Evolutionary conservation across 2,329 filamentous ascomycete species (phyloP).

Genomic region (Gnomoniopsis sp.): DNA sequence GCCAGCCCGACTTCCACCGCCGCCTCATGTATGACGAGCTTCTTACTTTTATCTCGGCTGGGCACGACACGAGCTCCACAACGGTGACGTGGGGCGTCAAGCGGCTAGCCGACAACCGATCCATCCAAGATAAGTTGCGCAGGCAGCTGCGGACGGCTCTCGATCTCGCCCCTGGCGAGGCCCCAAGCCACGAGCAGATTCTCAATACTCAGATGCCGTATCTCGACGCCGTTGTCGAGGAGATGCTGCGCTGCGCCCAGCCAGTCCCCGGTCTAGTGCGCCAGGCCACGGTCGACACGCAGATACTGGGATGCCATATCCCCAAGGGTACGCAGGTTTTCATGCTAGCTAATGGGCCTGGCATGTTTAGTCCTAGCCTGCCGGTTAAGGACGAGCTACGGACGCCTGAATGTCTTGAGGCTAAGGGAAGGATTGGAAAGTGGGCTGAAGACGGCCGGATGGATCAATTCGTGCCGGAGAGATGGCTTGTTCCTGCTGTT

Average conservation of each 20-base stretch:
- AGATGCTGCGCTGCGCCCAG: constrained; percentile 27
- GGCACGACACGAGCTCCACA: constrained; percentile 25
- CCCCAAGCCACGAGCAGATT: constrained; percentile 24
- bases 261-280: constrained; percentile 24
- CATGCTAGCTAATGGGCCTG: constrained; percentile 13
- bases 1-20: constrained; percentile 29
- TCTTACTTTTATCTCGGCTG: constrained; percentile 7
- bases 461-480: background rate
- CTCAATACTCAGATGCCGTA: constrained; percentile 23
- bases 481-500: background rate
- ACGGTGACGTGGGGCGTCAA: constrained; percentile 26
- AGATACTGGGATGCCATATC: constrained; percentile 24
- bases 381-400: background rate
- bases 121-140: constrained; percentile 19
- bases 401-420: background rate
- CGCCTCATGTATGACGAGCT: constrained; percentile 30
- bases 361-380: background rate
- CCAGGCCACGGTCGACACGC: constrained; percentile 24
- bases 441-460: background rate
- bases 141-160: constrained; percentile 24
- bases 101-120: constrained; percentile 24
- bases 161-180: constrained; percentile 16
- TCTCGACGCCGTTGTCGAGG: constrained; percentile 30
- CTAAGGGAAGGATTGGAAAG: background rate
- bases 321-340: constrained; percentile 25